These are phyloP conservation scores for Macrophomina pseudophaseolina DNA, from an alignment of 2,329 filamentous ascomycete species.

Conservation along the genomic window DNA sequence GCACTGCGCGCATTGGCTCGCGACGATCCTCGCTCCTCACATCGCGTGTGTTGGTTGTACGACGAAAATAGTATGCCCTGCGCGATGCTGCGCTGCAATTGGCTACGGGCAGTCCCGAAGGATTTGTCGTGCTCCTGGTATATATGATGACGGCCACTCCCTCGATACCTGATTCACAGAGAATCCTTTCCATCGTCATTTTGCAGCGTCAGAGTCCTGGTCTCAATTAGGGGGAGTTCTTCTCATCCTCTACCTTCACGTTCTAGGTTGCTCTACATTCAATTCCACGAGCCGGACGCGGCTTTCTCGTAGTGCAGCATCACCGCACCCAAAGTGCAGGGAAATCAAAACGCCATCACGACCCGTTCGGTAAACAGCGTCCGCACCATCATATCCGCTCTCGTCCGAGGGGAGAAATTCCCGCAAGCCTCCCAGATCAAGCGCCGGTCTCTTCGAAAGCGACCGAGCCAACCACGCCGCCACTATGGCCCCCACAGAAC, in stretches of 20 bases:
- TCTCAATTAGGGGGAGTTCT: not conserved
- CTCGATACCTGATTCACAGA: conserved; percentile 2
- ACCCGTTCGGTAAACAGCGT: too few relatives aligned
- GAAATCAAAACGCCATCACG: too few relatives aligned
- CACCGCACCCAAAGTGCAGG: too few relatives aligned
- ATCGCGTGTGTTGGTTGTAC: not conserved
- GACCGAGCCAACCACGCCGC: not conserved
- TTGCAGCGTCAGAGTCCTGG: not conserved
- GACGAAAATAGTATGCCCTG: not conserved
- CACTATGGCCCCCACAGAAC: not conserved
- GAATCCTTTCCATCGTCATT: conserved; percentile 1
- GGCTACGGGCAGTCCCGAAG: not conserved
- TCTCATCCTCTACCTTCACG: not conserved
- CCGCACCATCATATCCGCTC: not conserved
- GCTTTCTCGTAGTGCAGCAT: too few relatives aligned
- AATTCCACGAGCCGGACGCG: too few relatives aligned
- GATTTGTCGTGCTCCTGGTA: not conserved
- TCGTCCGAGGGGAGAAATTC: too few relatives aligned
- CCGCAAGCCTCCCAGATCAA: too few relatives aligned
- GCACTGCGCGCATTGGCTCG: not conserved
- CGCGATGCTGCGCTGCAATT: not conserved
- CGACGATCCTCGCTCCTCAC: conserved; percentile 1
- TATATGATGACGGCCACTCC: not conserved
- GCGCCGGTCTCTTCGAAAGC: too few relatives aligned
- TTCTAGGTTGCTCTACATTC: not conserved